Evolutionary conservation across 2,329 filamentous ascomycete genomes (phyloP), one percentile per base, ranked within the genome.

Genomic region (Penicillium sp.): DNA sequence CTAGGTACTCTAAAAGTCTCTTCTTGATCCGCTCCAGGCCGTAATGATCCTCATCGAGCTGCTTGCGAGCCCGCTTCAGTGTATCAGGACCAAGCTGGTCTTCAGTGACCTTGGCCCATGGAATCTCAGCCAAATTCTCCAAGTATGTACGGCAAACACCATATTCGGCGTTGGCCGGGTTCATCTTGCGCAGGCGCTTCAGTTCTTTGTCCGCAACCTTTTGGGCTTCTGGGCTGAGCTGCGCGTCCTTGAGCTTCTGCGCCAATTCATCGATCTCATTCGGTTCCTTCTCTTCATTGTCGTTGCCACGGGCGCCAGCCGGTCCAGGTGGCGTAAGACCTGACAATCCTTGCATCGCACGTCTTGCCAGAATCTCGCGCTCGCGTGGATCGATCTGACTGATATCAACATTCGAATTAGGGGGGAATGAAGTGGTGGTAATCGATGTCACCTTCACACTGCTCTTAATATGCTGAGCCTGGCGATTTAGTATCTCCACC

Each of bases 1-100:
- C 96, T 46, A 99, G 83, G 73, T 99, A 99, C 76, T 98, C 96
- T 5, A 99, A 84, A 25, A 99, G 79, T 46, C 95, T 86, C 84
- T 97, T 97, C 86, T 99, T 99, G 73, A 99, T 94, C 78, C 94
- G 96, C 63, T 98, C 93, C 14, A 99, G 82, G 0, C 95, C 95
- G 69, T 98, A 98, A 76, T 99, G 95, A 73, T 99, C 95, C 65
- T 96, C 89, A 71, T 99, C 93, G 6, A 99, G 85, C 76, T 98
- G 95, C 78, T 93, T 91, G 57, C 92, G 87, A 6, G 95, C 95
- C 68, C 85, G 85, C 60, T 85, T 83, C 59, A 98, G 76, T 0
- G 93, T 97, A 10, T 92, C 89, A 0, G 87, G 85, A 7, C 93
- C 92, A 3, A 99, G 85, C 35, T 92, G 88, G 72, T 98, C 94